Evolutionary conservation across 257 asterid species (phyloP), one percentile per base, ranked within the genome.

Genomic region (Lycium barbarum): DNA sequence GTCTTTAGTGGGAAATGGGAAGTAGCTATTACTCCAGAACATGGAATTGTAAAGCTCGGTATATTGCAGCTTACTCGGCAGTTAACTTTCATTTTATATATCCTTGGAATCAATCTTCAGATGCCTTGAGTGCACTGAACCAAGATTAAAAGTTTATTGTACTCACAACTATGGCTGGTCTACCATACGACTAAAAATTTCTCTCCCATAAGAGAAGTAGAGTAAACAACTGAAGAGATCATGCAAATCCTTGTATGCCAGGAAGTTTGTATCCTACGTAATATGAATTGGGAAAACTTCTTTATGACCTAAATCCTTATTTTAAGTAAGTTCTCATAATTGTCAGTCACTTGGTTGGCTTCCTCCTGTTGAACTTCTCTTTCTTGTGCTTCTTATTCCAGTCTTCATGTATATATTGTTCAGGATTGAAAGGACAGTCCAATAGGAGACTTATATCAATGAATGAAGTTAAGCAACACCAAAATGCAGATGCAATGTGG

Each of bases 401-500:
- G 61, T 62, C 49, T 1, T 81, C 63, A 17, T 45, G 47, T 22
- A 59, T 63, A 82, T 72, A 38, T 66, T 68, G 80, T 88, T 87
- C 89, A 96, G 99, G 97, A 84, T 86, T 93, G 88, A 93, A 93
- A 67, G 99, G 98, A 51, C 92, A 91, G 85, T 93, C 99, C 49
- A 95, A 90, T 87, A 93, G 20, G 86, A 93, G 97, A 85, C 92
- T 91, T 57, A 88, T 96, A 88, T 83, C 98, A 76, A 53, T 93
- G 89, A 90, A 84, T 72, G 99, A 96, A 89, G 98, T 96, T 86
- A 96, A 92, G 84, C 94, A 95, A 70, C 93, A 96, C 88, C 91
- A 91, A 87, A 91, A 91, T 73, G 98, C 86, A 87, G 97, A 87
- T 80, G 88, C 95, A 83, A 93, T 96, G 99, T 96, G 99, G 99